phyloP scores from a whole-genome alignment of 169 alveolate genomes.

The Plasmodium adleri region DNA sequence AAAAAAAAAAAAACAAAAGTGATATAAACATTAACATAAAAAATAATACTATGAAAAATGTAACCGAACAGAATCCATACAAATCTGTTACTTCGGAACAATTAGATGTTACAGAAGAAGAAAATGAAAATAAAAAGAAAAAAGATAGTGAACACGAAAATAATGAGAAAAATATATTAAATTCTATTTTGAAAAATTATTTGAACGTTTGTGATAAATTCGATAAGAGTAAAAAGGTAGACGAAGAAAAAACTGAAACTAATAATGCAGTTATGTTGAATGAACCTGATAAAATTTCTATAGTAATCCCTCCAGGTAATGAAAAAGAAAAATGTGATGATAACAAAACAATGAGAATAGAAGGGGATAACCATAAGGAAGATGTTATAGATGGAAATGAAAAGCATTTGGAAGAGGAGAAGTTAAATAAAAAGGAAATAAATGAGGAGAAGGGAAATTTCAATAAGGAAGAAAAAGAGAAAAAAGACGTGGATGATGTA shows the following conservation, averaged over 20 bases:
- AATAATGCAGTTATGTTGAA: not conserved
- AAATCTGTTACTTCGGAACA: not conserved
- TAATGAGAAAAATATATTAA: not conserved
- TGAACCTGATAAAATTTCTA: not conserved
- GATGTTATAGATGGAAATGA: not conserved
- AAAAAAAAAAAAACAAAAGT: not conserved
- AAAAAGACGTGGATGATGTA: not conserved
- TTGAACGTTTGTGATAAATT: slow-evolving; percentile 14
- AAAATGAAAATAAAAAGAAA: not conserved
- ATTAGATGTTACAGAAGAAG: not conserved
- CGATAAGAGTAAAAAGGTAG: not conserved
- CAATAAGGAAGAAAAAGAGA: slow-evolving; percentile 1
- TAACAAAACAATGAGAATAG: not conserved
- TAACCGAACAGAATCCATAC: not conserved
- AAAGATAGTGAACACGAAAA: not conserved
- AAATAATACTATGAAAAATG: not conserved
- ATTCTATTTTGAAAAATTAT: slow-evolving; percentile 4
- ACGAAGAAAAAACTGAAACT: not conserved
- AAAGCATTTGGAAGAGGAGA: not conserved
- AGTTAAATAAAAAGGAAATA: not conserved
- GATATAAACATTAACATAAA: not conserved
- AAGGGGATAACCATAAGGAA: not conserved
- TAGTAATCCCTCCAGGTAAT: not conserved
- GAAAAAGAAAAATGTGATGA: not conserved
- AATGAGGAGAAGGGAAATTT: not conserved